Conservation (phyloP, 257 asterid genomes). For the Ophiorrhiza pumila region DNA sequence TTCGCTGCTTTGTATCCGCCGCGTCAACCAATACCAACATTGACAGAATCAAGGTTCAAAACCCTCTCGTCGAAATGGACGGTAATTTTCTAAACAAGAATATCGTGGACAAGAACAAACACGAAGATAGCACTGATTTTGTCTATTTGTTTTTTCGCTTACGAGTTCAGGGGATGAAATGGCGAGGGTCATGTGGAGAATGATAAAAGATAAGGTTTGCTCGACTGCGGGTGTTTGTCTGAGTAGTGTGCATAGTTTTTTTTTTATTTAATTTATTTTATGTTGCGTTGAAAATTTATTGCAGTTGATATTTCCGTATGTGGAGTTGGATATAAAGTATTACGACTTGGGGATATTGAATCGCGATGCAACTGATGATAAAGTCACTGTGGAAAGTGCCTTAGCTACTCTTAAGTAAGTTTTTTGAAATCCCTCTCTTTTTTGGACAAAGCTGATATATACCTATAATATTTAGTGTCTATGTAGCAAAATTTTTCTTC, state of each 20-base stretch:
- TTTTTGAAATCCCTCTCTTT: background rate
- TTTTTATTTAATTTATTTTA: background rate
- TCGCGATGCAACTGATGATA: conserved; percentile 85
- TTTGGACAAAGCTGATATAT: background rate
- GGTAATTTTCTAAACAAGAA: conserved; percentile 34
- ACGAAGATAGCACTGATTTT: background rate
- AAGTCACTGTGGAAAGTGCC: conserved; percentile 85
- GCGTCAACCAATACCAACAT: conserved; percentile 28
- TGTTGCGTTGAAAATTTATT: conserved; percentile 10
- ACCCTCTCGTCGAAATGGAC: conserved; percentile 95
- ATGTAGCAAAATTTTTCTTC: background rate
- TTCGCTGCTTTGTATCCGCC: conserved; percentile 60
- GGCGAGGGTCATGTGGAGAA: conserved; percentile 83
- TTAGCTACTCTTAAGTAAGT: conserved; percentile 93
- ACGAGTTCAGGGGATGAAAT: conserved; percentile 73
- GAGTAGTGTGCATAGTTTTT: background rate
- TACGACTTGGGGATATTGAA: conserved; percentile 77
- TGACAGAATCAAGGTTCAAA: conserved; percentile 64
- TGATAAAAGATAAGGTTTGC: conserved; percentile 93
- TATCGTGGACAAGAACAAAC: too few species aligned
- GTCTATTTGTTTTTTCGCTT: background rate
- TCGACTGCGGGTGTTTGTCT: too few species aligned
- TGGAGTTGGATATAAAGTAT: conserved; percentile 85
- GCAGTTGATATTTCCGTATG: conserved; percentile 81
- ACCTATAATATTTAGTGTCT: background rate